These are phyloP conservation scores for Rhodotorula sp. DNA, from an alignment of 1,284 basidiomycete species.

Conservation along the genomic window DNA sequence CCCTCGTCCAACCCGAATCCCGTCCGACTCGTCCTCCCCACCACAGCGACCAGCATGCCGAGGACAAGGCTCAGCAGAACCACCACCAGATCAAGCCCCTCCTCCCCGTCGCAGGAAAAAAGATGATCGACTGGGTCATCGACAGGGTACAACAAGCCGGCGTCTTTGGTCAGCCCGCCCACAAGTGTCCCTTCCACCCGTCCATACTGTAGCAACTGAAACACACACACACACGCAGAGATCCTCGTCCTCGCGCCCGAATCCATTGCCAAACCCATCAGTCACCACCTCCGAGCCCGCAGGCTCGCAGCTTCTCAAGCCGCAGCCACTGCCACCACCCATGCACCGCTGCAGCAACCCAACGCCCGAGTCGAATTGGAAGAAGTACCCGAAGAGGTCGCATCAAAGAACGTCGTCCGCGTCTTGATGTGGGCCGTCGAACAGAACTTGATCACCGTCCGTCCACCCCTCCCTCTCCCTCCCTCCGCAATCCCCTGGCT, in stretches of 20 bases:
- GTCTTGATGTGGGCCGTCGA: conserved; percentile 40
- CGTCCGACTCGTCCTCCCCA: neutral
- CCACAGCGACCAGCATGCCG: neutral
- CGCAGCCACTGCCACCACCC: conserved; percentile 12
- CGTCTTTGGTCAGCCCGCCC: conserved; percentile 63
- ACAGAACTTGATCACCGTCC: conserved; percentile 39
- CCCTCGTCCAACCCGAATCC: conserved; percentile 32
- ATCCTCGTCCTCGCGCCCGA: conserved; percentile 72
- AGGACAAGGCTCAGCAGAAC: neutral
- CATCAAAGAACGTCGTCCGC: conserved; percentile 26
- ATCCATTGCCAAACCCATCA: conserved; percentile 37
- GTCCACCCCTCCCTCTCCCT: neutral
- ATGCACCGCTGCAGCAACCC: conserved; percentile 6
- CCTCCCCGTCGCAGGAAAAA: conserved; percentile 79
- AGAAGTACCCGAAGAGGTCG: conserved; percentile 38
- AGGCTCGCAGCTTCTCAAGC: conserved; percentile 10
- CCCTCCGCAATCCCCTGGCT: too few relatives aligned
- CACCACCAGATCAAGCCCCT: conserved; percentile 64
- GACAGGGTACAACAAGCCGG: conserved; percentile 83
- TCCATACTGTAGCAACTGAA: too few relatives aligned
- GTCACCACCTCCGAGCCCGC: conserved; percentile 40
- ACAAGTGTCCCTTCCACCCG: too few relatives aligned
- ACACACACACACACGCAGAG: conserved; percentile 63
- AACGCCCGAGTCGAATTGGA: conserved; percentile 40
- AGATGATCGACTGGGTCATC: conserved; percentile 79